Percentiles rank a stretch among this genome's conserved stretches.
Evolutionary conservation across 148 eudicot species (phyloP).

Genomic region (Fagopyrum homotropicum): DNA sequence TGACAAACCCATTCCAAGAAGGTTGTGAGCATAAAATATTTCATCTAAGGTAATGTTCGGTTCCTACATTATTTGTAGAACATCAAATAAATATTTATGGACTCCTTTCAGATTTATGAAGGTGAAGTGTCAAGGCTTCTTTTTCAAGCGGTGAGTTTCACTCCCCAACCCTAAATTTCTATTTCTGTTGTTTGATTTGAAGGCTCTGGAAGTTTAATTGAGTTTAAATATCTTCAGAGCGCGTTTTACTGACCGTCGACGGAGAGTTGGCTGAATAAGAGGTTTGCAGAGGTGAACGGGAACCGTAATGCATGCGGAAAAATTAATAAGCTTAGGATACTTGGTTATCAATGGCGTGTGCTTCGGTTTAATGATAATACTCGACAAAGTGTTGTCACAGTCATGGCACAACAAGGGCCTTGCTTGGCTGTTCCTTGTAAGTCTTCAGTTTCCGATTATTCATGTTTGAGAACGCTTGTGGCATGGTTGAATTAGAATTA

Average conservation of each 20-base stretch:
- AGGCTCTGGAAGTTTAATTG: neutral
- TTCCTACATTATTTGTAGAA: too few relatives aligned
- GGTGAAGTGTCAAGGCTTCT: too few relatives aligned
- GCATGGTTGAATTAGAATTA: neutral
- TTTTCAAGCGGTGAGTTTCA: conserved; percentile 32
- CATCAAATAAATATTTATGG: too few relatives aligned
- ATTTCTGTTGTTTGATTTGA: neutral
- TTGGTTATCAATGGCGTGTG: conserved; percentile 90
- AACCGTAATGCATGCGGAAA: conserved; percentile 26
- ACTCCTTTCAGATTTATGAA: too few relatives aligned
- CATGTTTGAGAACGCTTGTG: neutral
- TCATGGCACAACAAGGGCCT: conserved; percentile 79
- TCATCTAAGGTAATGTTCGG: too few relatives aligned
- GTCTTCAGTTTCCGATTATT: conserved; percentile 11
- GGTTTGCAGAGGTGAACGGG: conserved; percentile 35
- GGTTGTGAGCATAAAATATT: too few relatives aligned
- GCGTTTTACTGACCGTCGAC: conserved; percentile 49
- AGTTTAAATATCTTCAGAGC: conserved; percentile 29
- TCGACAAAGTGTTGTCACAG: conserved; percentile 83
- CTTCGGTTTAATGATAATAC: conserved; percentile 84
- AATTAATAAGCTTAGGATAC: conserved; percentile 36
- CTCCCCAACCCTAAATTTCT: neutral
- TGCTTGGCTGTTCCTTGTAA: conserved; percentile 94
- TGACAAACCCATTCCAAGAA: too few relatives aligned
- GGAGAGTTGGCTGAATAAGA: conserved; percentile 61